These are phyloP conservation scores for Ustilaginoidea virens DNA, from an alignment of 2,329 filamentous ascomycete species.

Conservation along the genomic window DNA sequence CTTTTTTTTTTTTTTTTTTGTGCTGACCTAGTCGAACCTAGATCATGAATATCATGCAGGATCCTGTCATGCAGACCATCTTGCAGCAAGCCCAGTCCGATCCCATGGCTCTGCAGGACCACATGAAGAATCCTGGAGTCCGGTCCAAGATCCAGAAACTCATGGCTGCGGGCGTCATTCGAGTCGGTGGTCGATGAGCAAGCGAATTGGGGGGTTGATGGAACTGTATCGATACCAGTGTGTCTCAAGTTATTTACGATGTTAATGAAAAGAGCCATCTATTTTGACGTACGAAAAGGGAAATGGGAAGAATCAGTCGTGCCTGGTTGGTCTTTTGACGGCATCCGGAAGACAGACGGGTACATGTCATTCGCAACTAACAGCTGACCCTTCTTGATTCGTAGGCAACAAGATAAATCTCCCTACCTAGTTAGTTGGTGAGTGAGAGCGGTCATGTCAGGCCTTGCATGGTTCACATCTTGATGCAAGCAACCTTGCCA, in stretches of 20 bases:
- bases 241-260: constrained; percentile 4
- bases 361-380: too few species aligned
- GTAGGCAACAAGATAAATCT: too few species aligned
- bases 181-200: constrained; percentile 38
- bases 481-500: too few species aligned
- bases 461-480: too few species aligned
- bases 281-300: too few species aligned
- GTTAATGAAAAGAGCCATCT: constrained; percentile 2
- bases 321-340: too few species aligned
- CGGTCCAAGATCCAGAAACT: constrained; percentile 86
- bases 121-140: constrained; percentile 87
- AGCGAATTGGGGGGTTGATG: background rate
- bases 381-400: too few species aligned
- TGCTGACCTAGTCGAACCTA: constrained; percentile 9
- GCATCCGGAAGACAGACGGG: too few species aligned
- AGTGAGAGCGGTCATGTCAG: too few species aligned
- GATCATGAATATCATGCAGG: constrained; percentile 85
- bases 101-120: constrained; percentile 82
- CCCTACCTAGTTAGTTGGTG: too few species aligned
- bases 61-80: constrained; percentile 95
- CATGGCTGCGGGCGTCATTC: constrained; percentile 82
- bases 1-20: background rate
- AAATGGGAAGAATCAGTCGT: too few species aligned
- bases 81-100: constrained; percentile 92
- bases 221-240: constrained; percentile 6